Evolutionary conservation across 1,284 basidiomycete species (phyloP).

Genomic region (Irpex sp.): DNA sequence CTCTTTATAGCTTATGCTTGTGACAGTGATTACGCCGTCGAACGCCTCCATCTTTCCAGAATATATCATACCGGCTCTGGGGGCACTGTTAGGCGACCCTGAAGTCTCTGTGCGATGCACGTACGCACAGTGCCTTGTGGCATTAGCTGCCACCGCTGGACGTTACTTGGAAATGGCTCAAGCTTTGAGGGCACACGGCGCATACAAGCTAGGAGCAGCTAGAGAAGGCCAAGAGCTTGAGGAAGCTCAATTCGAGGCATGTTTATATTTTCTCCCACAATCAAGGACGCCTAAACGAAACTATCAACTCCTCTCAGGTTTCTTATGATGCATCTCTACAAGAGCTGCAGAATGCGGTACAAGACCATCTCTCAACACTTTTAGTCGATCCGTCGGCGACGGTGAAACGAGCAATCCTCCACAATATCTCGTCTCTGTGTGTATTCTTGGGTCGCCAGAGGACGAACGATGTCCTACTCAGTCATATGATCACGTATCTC

Average conservation of each 20-base stretch:
- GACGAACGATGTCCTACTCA: slow-evolving; percentile 92
- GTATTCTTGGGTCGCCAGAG: slow-evolving; percentile 90
- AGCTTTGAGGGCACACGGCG: slow-evolving; percentile 80
- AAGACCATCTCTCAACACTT: slow-evolving; percentile 82
- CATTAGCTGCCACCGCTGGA: slow-evolving; percentile 80
- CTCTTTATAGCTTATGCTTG: slow-evolving; percentile 67
- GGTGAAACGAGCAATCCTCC: slow-evolving; percentile 72
- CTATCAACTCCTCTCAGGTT: slow-evolving; percentile 42
- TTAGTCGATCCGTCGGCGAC: slow-evolving; percentile 74
- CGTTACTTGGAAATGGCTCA: slow-evolving; percentile 92
- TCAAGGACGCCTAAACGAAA: too few relatives aligned
- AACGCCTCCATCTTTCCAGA: slow-evolving; percentile 90
- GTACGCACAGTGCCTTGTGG: slow-evolving; percentile 85
- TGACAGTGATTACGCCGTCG: slow-evolving; percentile 86
- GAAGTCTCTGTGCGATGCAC: slow-evolving; percentile 88
- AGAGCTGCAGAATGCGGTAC: slow-evolving; percentile 83
- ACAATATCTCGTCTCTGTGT: slow-evolving; percentile 85
- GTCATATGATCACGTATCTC: slow-evolving; percentile 98
- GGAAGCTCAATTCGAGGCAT: slow-evolving; percentile 70
- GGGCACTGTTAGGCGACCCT: slow-evolving; percentile 76
- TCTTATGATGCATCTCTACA: slow-evolving; percentile 85
- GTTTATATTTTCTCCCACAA: slow-evolving; percentile 9
- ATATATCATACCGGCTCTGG: slow-evolving; percentile 91
- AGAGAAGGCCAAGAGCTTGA: slow-evolving; percentile 69
- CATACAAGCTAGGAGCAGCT: slow-evolving; percentile 43